Conservation (phyloP, 345 rosid species). For the Viola odorata region DNA sequence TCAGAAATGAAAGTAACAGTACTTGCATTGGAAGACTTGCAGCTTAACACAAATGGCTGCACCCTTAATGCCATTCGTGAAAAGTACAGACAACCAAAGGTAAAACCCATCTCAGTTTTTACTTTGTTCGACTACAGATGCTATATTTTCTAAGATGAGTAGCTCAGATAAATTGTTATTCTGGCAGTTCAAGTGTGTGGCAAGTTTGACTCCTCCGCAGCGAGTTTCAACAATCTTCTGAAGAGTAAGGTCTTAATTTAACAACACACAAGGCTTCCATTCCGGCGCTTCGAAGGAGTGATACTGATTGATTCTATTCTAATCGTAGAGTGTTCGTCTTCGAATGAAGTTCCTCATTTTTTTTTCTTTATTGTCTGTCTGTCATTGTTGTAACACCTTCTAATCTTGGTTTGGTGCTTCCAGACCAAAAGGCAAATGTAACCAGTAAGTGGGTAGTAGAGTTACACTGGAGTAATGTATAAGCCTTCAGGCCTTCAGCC, state of each 20-base stretch:
- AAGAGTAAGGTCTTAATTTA: conserved; percentile 25
- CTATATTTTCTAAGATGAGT: not conserved
- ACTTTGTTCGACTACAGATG: too few relatives aligned
- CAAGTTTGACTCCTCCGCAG: conserved; percentile 48
- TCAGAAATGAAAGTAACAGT: conserved; percentile 56
- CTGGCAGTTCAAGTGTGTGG: conserved; percentile 75
- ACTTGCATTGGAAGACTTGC: conserved; percentile 74
- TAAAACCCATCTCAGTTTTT: conserved; percentile 19
- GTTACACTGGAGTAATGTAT: conserved; percentile 19
- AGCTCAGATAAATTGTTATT: not conserved
- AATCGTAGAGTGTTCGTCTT: conserved; percentile 4
- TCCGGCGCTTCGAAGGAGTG: not conserved
- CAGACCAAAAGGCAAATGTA: conserved; percentile 18
- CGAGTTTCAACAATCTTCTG: conserved; percentile 54
- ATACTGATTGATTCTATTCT: conserved; percentile 12
- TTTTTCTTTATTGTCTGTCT: not conserved
- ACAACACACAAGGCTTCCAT: conserved; percentile 3
- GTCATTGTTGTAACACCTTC: conserved; percentile 36
- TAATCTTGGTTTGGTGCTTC: conserved; percentile 33
- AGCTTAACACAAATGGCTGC: conserved; percentile 56
- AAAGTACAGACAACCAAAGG: conserved; percentile 76
- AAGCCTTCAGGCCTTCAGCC: conserved; percentile 12
- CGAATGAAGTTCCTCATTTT: not conserved
- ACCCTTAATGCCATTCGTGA: conserved; percentile 60
- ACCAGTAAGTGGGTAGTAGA: conserved; percentile 20